Base-by-base conservation (phyloP, 306 rosid genomes). In the Vachellia collinsii region DNA sequence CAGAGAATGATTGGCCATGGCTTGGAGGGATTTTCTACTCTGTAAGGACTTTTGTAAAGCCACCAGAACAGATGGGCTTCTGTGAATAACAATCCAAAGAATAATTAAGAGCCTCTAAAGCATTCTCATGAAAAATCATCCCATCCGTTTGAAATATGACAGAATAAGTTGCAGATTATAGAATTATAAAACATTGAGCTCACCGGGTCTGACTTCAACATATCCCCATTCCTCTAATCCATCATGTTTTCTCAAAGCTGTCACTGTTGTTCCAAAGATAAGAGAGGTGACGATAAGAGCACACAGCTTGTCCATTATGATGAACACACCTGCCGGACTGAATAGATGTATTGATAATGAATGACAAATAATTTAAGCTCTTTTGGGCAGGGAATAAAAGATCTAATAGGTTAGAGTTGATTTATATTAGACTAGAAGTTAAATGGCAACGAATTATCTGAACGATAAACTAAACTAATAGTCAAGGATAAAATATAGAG, bases 1-100 rank as follows among this genome's bases (percentile, higher is more conserved):
- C 99, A 95, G 12, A 95, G 97, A 91, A 93, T 65, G 73, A 86
- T 86, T 50, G 99, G 99, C 99, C 99, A 95, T 76, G 98, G 96
- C 79, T 93, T 93, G 12, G 92, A 85, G 4, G 90, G 79, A 66
- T 89, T 81, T 42, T 95, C 90, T 63, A 95, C 97, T 91, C 96
- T 91, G 72, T 88, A 76, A 4, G 98, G 96, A 83, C 99, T 95
- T 83, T 46, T 87, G 70, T 95, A 95, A 64, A 85, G 94, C 98
- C 99, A 95, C 98, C 98, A 95, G 80, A 95, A 95, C 96, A 95
- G 83, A 82, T 93, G 96, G 16, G 97, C 98, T 88, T 95, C 97
- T 95, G 92, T 14, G 54, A 66, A 14, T 11, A 80, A 79, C 23
- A 74, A 71, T 66, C 13, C 50, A 25, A 54, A 76, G 61, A 64